Base-by-base conservation (phyloP, 2,329 filamentous ascomycete genomes). In the Aspergillus terreus region DNA sequence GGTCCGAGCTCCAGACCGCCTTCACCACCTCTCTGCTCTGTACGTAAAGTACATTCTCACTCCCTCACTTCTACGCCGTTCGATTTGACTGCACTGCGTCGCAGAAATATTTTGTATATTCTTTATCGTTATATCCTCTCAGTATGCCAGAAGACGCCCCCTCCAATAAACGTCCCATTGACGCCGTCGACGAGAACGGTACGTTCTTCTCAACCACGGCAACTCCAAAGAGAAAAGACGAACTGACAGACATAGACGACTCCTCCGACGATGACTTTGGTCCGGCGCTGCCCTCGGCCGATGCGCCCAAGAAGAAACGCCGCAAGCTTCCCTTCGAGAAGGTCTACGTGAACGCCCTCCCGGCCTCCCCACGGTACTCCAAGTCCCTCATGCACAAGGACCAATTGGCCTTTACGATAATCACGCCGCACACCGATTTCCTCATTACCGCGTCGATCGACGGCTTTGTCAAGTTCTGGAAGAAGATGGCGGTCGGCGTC, bases 391-490 rank as follows among this genome's bases (percentile, higher is more conserved):
- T 99, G 95, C 94, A 99, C 80, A 92, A 92, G 75, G 94, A 99
- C 61, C 91, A 96, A 73, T 75, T 99, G 46, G 83, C 87, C 51
- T 97, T 92, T 64, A 83, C 90, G 57, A 95, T 86, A 11, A 85
- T 96, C 69, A 96, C 95, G 1, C 92, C 92, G 1, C 77, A 87
- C 53, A 96, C 92, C 53, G 94, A 97, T 61, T 99, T 99, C 67
- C 78, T 99, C 35, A 94, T 99, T 56, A 99, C 94, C 1, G 90
- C 88, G 55, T 97, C 94, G 0, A 76, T 89, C 41, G 94, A 99
- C 67, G 95, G 95, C n/a, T 87, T 92, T 0, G 92, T 97, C 61
- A 99, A 99, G 72, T 99, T 99, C 71, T 99, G 94, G 94, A 99
- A 99, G 76, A 99, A 99, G 76, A 82, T 88, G 58, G 86, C 84